Evolutionary conservation across 352 stramenopile genomes (phyloP), one percentile per base, ranked within the genome.

Genomic region (Discostella stelligera): DNA sequence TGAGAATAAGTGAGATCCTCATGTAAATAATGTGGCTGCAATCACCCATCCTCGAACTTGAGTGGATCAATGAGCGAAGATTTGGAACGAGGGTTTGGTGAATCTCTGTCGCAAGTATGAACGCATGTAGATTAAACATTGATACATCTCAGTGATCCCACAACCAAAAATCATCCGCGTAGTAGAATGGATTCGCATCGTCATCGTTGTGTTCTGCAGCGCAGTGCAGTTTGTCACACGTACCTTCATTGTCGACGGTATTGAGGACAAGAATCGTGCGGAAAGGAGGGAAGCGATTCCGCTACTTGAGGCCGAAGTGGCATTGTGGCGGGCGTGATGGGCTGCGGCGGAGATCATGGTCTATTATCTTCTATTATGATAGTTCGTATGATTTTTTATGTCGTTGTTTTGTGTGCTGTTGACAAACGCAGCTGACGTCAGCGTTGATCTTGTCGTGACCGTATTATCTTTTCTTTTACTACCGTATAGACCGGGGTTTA

Each of bases 211-310:
- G 32, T 9, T 41, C 4, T 41, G 32, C 18, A 53, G 27, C 5
- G 27, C 27, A 32, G 27, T 32, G 27, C 27, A 32, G 27, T 32
- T 32, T 32, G 27, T 6, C 27, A 32, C 27, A 32, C 73, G 23
- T 67, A 85, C 79, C 79, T 83, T 82, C 79, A 83, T 83, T 3
- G 74, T 83, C 37, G 61, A 39, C 50, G 79, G 79, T 68, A 85
- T 66, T 30, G 79, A 74, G 25, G 79, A 85, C 77, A 85, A 82
- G 67, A 44, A 79, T 65, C 77, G 72, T 37, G 48, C 5, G 8
- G 54, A 21, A 37, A 66, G 20, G 9, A 69, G 60, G 9, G 50
- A 7, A 21, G 77, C 56, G 50, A 79, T n/a, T 41, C 56, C 23
- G 68, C 60, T 67, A 53, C 30, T n/a, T n/a, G n/a, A n/a, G n/a